phyloP scores from a whole-genome alignment of 2,329 filamentous ascomycete genomes.

The Talaromyces sp. region DNA sequence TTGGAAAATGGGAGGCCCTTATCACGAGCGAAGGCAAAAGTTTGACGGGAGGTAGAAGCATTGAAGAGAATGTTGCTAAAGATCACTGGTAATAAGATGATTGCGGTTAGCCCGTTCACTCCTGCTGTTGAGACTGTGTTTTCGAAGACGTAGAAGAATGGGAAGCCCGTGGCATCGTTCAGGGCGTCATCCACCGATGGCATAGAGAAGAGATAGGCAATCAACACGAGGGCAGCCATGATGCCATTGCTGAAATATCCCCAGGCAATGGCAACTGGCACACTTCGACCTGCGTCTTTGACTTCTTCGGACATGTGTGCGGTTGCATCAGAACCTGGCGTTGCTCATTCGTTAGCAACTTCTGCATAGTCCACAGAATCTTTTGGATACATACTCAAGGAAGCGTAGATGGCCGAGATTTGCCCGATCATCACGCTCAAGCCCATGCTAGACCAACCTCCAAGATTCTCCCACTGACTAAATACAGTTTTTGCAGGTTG shows the following conservation, averaged over 20 bases:
- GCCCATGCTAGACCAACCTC: constrained; percentile 35
- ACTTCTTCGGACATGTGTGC: constrained; percentile 46
- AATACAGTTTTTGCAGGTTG: constrained; percentile 29
- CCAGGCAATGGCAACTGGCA: constrained; percentile 44
- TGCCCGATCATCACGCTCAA: constrained; percentile 35
- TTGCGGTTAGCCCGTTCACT: constrained; percentile 32
- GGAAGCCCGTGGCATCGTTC: constrained; percentile 39
- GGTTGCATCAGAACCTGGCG: constrained; percentile 26
- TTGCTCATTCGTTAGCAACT: constrained; percentile 1
- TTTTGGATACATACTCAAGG: constrained; percentile 20
- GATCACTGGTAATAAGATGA: constrained; percentile 38
- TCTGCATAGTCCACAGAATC: background rate
- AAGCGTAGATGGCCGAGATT: constrained; percentile 29
- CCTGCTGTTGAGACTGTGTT: constrained; percentile 22
- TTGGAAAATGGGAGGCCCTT: constrained; percentile 38
- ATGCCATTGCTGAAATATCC: constrained; percentile 43
- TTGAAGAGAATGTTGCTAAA: constrained; percentile 38
- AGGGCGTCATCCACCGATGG: constrained; percentile 32
- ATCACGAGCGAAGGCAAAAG: constrained; percentile 43
- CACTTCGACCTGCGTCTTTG: constrained; percentile 41
- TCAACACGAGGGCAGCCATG: constrained; percentile 41
- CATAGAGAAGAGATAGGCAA: constrained; percentile 32
- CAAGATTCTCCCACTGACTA: constrained; percentile 33
- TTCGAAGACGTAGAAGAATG: constrained; percentile 46
- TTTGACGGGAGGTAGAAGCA: constrained; percentile 37